Conservation (phyloP, 768 basidiomycete species). For the Piloderma croceum region DNA sequence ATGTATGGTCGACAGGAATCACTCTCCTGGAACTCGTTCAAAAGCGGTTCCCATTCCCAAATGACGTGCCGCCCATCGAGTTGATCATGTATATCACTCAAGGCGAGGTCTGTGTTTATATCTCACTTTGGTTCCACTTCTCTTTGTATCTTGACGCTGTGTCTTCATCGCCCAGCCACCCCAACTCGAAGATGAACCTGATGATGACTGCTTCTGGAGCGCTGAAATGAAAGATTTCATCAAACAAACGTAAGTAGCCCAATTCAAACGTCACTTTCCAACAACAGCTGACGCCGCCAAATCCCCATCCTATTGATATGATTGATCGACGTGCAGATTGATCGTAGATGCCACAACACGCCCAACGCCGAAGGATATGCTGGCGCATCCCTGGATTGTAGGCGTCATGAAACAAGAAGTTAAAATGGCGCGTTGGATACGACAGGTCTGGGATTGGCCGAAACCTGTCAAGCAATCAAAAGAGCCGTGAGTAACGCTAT, state of each 20-base stretch:
- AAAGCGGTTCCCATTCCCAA: conserved; percentile 93
- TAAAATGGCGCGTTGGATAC: conserved; percentile 86
- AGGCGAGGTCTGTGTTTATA: conserved; percentile 51
- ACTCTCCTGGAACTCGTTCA: conserved; percentile 90
- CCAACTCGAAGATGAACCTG: conserved; percentile 70
- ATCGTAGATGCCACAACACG: conserved; percentile 63
- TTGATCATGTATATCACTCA: conserved; percentile 85
- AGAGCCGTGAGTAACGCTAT: conserved; percentile 43
- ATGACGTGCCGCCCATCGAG: conserved; percentile 89
- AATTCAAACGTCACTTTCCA: not conserved
- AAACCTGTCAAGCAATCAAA: conserved; percentile 40
- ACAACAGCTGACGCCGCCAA: not conserved
- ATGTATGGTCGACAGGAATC: conserved; percentile 97
- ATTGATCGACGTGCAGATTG: conserved; percentile 41
- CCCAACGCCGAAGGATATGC: conserved; percentile 78
- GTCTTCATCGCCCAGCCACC: conserved; percentile 75
- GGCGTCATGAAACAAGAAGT: conserved; percentile 75
- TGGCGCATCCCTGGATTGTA: conserved; percentile 79
- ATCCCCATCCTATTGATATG: not conserved
- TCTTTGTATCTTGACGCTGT: conserved; percentile 12
- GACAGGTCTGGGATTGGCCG: conserved; percentile 79
- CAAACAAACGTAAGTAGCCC: conserved; percentile 61
- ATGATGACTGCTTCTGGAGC: conserved; percentile 58
- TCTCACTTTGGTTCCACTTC: conserved; percentile 8
- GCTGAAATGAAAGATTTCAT: conserved; percentile 90